Evolutionary conservation across 2,329 filamentous ascomycete genomes (phyloP).

Genomic region (Fusarium scirpi): DNA sequence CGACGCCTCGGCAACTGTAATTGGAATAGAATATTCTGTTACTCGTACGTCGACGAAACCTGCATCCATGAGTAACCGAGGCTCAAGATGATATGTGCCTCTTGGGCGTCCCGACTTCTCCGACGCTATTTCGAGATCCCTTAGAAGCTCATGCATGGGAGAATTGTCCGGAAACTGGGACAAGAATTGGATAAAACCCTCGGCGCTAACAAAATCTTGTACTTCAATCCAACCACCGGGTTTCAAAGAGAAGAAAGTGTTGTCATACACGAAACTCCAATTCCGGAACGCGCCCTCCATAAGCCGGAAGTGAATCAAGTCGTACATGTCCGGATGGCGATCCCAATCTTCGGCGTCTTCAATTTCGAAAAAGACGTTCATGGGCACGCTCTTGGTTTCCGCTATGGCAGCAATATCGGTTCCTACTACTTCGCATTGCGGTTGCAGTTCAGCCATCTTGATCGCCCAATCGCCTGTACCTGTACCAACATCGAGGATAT

Average conservation of each 20-base stretch:
- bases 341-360: constrained; percentile 72
- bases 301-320: constrained; percentile 68
- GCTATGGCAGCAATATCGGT: constrained; percentile 69
- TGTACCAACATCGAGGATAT: constrained; percentile 69
- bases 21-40: constrained; percentile 62
- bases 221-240: constrained; percentile 70
- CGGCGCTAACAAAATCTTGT: constrained; percentile 64
- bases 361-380: constrained; percentile 70
- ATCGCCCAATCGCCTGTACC: constrained; percentile 67
- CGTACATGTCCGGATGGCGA: constrained; percentile 62
- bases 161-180: constrained; percentile 58
- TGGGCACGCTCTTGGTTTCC: constrained; percentile 66
- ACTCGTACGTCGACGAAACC: constrained; percentile 65
- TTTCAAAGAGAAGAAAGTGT: constrained; percentile 64
- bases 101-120: constrained; percentile 59
- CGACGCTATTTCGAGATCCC: constrained; percentile 59
- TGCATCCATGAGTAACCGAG: constrained; percentile 58
- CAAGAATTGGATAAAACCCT: constrained; percentile 50
- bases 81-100: constrained; percentile 60
- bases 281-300: constrained; percentile 68
- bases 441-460: constrained; percentile 66
- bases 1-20: constrained; percentile 58
- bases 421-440: constrained; percentile 67
- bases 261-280: constrained; percentile 66
- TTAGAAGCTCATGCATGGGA: constrained; percentile 56